Percentiles rank a stretch among this genome's conserved stretches.
These are phyloP conservation scores for Pseudopyricularia cyperi DNA, from an alignment of 2,329 filamentous ascomycete genomes.

Conservation along the genomic window DNA sequence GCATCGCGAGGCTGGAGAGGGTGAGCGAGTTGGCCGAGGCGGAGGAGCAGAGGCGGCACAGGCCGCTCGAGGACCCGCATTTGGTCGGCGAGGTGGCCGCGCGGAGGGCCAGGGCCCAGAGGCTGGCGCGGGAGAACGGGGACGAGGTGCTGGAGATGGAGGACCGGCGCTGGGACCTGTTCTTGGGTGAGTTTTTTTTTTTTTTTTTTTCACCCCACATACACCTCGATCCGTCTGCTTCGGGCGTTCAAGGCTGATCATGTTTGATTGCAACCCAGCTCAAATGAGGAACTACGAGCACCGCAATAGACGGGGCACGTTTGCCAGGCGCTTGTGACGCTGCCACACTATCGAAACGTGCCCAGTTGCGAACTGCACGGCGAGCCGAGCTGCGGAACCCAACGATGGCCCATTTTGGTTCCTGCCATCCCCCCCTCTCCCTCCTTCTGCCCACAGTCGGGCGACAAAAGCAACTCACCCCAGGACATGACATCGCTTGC, in stretches of 20 bases:
- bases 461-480: no score
- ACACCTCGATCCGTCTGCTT: not conserved
- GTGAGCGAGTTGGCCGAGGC: not conserved
- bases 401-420: no score
- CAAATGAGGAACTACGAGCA: slow-evolving; percentile 38
- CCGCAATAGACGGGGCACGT: slow-evolving; percentile 25
- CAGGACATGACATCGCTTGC: no score
- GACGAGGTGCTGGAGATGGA: slow-evolving; percentile 42
- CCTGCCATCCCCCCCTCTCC: no score
- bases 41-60: slow-evolving; percentile 14
- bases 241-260: not conserved
- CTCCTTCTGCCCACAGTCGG: no score
- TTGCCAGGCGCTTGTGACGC: not conserved
- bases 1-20: not conserved
- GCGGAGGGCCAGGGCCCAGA: slow-evolving; percentile 38
- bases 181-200: slow-evolving; percentile 33
- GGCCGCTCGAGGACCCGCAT: slow-evolving; percentile 53
- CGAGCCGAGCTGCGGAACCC: no score
- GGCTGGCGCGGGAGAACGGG: slow-evolving; percentile 41
- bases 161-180: slow-evolving; percentile 48
- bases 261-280: slow-evolving; percentile 17
- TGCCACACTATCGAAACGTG: not conserved
- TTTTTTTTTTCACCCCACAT: not conserved
- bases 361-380: no score
- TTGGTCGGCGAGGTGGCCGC: slow-evolving; percentile 56